Percentiles rank a stretch among this genome's conserved stretches.
Conservation (phyloP, 2,329 filamentous ascomycete species). For the Botrytis squamosa region DNA sequence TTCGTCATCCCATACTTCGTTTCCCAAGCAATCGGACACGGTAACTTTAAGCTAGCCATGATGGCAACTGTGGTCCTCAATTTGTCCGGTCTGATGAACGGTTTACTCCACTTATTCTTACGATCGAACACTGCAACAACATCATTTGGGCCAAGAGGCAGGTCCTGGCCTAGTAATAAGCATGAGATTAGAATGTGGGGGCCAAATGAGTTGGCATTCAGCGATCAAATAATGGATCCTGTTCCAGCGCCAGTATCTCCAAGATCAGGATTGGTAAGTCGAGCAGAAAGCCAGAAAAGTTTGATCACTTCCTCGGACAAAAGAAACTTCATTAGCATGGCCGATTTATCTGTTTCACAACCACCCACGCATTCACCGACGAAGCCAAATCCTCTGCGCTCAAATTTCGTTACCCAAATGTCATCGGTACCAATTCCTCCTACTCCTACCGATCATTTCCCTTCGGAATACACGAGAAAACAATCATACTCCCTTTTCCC, state of each 20-base stretch:
- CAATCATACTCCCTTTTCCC: constrained; percentile 38
- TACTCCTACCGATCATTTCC: background rate
- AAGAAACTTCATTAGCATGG: constrained; percentile 28
- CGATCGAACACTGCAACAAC: constrained; percentile 60
- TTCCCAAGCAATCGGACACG: constrained; percentile 49
- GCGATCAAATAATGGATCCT: constrained; percentile 34
- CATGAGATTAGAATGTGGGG: constrained; percentile 49
- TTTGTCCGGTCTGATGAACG: constrained; percentile 63
- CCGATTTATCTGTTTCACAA: constrained; percentile 27
- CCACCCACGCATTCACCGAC: constrained; percentile 22
- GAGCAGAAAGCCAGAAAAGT: constrained; percentile 29
- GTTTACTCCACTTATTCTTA: constrained; percentile 65
- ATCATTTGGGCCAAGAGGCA: constrained; percentile 49
- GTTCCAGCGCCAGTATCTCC: constrained; percentile 30
- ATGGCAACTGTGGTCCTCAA: constrained; percentile 66
- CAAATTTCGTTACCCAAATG: constrained; percentile 20
- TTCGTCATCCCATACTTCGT: constrained; percentile 65
- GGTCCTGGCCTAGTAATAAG: constrained; percentile 50
- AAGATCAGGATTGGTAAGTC: constrained; percentile 23
- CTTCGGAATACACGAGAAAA: constrained; percentile 27
- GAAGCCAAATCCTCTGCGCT: constrained; percentile 18
- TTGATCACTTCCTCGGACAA: constrained; percentile 33
- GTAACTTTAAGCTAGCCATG: constrained; percentile 55
- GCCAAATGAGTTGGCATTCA: constrained; percentile 41
- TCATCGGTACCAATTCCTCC: background rate